phyloP scores from a whole-genome alignment of 805 yeast genomes.

The Candida silvatica region DNA sequence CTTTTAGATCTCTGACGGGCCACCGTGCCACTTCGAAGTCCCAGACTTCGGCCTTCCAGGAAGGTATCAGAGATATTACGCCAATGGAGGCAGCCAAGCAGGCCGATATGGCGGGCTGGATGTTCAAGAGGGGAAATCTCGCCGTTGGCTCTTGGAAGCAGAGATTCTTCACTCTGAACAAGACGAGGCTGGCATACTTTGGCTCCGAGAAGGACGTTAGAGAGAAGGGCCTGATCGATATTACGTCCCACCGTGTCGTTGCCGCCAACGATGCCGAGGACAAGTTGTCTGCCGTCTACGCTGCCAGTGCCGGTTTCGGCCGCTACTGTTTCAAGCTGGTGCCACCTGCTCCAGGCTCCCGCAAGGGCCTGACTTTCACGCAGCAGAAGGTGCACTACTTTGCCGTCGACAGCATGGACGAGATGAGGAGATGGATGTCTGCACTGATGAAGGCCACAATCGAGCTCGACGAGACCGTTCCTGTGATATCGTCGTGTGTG shows the following conservation, averaged over 20 bases:
- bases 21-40: slow-evolving; percentile 39
- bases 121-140: slow-evolving; percentile 84
- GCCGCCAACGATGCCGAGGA: slow-evolving; percentile 77
- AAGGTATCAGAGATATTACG: slow-evolving; percentile 71
- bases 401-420: slow-evolving; percentile 87
- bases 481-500: slow-evolving; percentile 85
- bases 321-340: slow-evolving; percentile 83
- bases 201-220: slow-evolving; percentile 65
- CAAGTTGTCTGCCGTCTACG: slow-evolving; percentile 70
- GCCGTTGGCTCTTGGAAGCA: slow-evolving; percentile 89
- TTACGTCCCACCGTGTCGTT: slow-evolving; percentile 86
- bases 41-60: slow-evolving; percentile 74
- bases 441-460: slow-evolving; percentile 94
- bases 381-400: slow-evolving; percentile 94
- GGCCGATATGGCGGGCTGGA: slow-evolving; percentile 86
- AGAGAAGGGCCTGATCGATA: slow-evolving; percentile 91
- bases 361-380: slow-evolving; percentile 91
- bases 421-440: slow-evolving; percentile 92
- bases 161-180: slow-evolving; percentile 80
- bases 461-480: slow-evolving; percentile 87
- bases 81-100: slow-evolving; percentile 73
- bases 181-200: slow-evolving; percentile 87
- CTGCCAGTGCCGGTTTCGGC: slow-evolving; percentile 93
- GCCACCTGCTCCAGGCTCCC: slow-evolving; percentile 97
- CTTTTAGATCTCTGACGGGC: slow-evolving; percentile 33